Evolutionary conservation across 495 filamentous ascomycete species (phyloP), one percentile per base, ranked within the genome.

Genomic region (Xylaria scruposa): DNA sequence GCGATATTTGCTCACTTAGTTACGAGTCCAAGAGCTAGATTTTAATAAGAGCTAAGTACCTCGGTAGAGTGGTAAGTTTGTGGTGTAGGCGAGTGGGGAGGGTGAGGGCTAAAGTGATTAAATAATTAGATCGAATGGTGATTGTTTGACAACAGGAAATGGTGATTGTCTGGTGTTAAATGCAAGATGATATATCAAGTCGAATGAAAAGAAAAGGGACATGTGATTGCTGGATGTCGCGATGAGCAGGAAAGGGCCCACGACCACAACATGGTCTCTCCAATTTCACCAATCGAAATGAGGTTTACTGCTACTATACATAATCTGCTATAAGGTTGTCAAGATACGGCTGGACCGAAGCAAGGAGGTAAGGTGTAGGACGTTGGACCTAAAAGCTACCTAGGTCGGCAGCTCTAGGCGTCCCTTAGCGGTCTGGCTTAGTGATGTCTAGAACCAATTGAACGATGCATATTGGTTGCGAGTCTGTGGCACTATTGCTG

Each of bases 191-290:
- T 40, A 38, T 33, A 67, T 67, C 65, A 67, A 67, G 49, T 44
- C 21, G 33, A 67, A 56, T 26, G 1, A 49, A 67, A 56, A 56
- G n/a, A 42, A 56, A 44, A 67, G n/a, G 49, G 13, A 56, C 24
- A 56, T 54, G 44, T 56, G 65, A 67, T 67, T 67, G 31, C 65
- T 44, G 44, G n/a, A 66, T n/a, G 36, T 56, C 10, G 65, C 21
- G 49, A 67, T 56, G 33, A 36, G 65, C 33, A 67, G 64, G 64
- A 67, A 54, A 67, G 31, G 64, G 63, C 4, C 31, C 46, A 49
- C 17, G 64, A 38, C 47, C 47, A 38, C 29, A 47, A 47, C 46
- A 47, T 38, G 19, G 29, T 31, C 42, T 65, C 42, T 65, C 42
- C 17, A 49, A 54, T 29, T 54, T 67, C 64, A 38, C 64, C 64